These are phyloP conservation scores for Penicillium nucicola DNA, from an alignment of 495 filamentous ascomycete genomes.

Conservation along the genomic window DNA sequence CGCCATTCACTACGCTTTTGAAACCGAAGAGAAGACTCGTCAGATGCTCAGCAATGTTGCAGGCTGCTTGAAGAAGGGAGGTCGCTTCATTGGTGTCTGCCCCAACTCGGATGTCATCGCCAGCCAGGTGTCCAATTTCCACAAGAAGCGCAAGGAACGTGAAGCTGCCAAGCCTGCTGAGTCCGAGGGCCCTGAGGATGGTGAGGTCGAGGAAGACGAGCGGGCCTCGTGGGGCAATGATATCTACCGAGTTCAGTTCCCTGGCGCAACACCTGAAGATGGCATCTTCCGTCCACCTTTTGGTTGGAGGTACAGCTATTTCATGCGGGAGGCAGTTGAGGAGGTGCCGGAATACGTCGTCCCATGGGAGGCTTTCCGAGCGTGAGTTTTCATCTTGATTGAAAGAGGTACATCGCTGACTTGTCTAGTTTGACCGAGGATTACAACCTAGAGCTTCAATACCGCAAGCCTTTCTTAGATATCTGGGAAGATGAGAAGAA, in stretches of 20 bases:
- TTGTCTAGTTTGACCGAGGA: constrained; percentile 71
- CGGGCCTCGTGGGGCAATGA: constrained; percentile 83
- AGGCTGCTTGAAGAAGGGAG: constrained; percentile 84
- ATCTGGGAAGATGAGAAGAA: constrained; percentile 89
- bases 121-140: constrained; percentile 58
- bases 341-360: constrained; percentile 97
- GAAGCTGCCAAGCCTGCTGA: constrained; percentile 29
- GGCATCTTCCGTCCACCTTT: constrained; percentile 91
- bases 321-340: constrained; percentile 91
- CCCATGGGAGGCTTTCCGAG: constrained; percentile 96
- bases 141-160: constrained; percentile 55
- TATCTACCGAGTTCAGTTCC: constrained; percentile 87
- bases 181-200: constrained; percentile 38
- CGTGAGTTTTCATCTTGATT: constrained; percentile 31
- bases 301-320: constrained; percentile 97
- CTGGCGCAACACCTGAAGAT: constrained; percentile 65
- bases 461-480: constrained; percentile 82
- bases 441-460: constrained; percentile 92
- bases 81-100: constrained; percentile 88
- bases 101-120: constrained; percentile 89
- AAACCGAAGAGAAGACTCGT: constrained; percentile 81
- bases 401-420: constrained; percentile 16
- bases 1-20: constrained; percentile 98
- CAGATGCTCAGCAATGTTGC: constrained; percentile 94
- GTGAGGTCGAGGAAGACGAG: constrained; percentile 49